Evolutionary conservation across 108 stramenopile genomes (phyloP).

Genomic region (Chaetoceros muelleri): DNA sequence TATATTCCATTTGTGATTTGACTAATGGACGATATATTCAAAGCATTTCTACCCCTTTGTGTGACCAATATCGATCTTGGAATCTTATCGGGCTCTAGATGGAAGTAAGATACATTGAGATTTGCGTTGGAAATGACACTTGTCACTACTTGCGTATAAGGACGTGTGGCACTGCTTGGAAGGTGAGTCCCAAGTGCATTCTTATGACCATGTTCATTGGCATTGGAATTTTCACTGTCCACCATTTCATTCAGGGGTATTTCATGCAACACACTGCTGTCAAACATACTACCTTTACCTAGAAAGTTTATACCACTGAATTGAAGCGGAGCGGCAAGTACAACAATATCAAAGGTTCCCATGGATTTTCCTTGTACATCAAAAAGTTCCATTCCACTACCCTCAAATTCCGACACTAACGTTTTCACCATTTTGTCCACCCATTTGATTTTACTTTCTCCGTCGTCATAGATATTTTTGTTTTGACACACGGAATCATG

Average conservation of each 20-base stretch:
- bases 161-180: constrained; percentile 32
- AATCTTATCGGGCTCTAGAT: constrained; percentile 14
- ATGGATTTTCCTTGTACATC: constrained; percentile 21
- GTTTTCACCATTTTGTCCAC: constrained; percentile 13
- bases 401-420: constrained; percentile 20
- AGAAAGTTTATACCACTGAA: constrained; percentile 49
- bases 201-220: constrained; percentile 29
- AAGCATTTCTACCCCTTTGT: constrained; percentile 28
- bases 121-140: constrained; percentile 51
- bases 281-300: constrained; percentile 40
- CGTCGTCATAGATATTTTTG: constrained; percentile 15
- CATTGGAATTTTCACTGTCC: constrained; percentile 18
- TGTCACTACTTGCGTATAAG: constrained; percentile 64
- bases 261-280: constrained; percentile 41
- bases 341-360: constrained; percentile 57
- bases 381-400: constrained; percentile 24
- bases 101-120: constrained; percentile 38
- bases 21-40: constrained; percentile 29
- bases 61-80: constrained; percentile 44
- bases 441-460: constrained; percentile 9
- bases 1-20: constrained; percentile 22
- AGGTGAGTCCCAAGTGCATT: constrained; percentile 15
- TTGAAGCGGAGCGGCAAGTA: constrained; percentile 68
- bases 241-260: constrained; percentile 52
- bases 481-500: constrained; percentile 15